Evolutionary conservation across 108 stramenopile species (phyloP).

Genomic region (Nitzschia inconspicua): DNA sequence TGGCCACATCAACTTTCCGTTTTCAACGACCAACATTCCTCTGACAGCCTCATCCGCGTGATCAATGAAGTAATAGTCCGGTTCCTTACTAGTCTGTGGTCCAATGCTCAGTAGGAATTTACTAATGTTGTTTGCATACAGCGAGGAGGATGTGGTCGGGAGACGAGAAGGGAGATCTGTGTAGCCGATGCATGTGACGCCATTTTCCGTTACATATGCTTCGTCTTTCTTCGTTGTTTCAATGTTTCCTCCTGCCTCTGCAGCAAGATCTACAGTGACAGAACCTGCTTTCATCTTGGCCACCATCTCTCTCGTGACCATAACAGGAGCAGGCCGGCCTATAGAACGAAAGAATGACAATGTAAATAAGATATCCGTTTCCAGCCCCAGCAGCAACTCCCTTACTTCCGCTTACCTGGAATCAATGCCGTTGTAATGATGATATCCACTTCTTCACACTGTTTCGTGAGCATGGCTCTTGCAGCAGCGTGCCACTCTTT

Average conservation of each 20-base stretch:
- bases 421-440: constrained; percentile 99
- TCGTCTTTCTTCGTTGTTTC: constrained; percentile 92
- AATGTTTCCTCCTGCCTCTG: constrained; percentile 98
- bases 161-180: constrained; percentile 96
- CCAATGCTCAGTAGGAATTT: constrained; percentile 94
- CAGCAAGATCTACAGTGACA: constrained; percentile 98
- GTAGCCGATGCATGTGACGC: constrained; percentile 97
- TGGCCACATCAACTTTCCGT: constrained; percentile 90
- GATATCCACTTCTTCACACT: constrained; percentile 95
- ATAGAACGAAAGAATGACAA: no score
- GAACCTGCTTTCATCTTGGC: constrained; percentile 92
- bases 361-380: no score
- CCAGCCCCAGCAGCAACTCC: no score
- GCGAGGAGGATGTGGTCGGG: constrained; percentile 88
- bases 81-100: constrained; percentile 83
- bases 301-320: constrained; percentile 99
- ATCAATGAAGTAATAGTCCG: constrained; percentile 78
- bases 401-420: no score
- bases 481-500: constrained; percentile 96
- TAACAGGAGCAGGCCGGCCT: constrained; percentile 90
- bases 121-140: constrained; percentile 97
- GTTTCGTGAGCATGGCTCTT: constrained; percentile 82
- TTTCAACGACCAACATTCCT: constrained; percentile 88
- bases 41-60: constrained; percentile 95
- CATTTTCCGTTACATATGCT: constrained; percentile 78